Evolutionary conservation across 352 stramenopile species (phyloP), one percentile per base, ranked within the genome.

Genomic region (Pythium apleroticum): DNA sequence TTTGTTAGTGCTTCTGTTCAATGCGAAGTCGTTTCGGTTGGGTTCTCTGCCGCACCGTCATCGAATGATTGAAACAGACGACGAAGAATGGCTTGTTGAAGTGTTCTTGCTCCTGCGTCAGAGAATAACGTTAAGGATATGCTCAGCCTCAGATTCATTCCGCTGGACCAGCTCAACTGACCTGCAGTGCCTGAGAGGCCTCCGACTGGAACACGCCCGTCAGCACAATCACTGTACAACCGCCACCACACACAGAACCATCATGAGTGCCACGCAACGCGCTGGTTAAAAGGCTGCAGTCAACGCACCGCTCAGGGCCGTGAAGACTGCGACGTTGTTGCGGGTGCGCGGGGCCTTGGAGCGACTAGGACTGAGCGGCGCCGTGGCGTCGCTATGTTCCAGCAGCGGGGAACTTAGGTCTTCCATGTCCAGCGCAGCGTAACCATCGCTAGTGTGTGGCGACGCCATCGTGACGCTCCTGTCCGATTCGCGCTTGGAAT

Each of bases 81-180:
- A 86, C 78, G 73, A 86, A 84, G 55, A 81, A 84, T 4, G 77
- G 77, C 66, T 84, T 84, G 68, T 79, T 77, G 61, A 83, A 83
- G 49, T 67, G 49, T 17, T 70, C 50, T 20, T 63, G 65, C 6
- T 62, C 65, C 69, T 78, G 69, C 3, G 15, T 24, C 4, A 58
- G 11, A 4, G 10, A 55, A 30, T 15, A 33, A 54, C 25, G 28
- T 41, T 11, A 41, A 19, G 5, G 35, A 17, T 41, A 19, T 11
- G 30, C 4, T 33, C 35, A n/a, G n/a, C n/a, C n/a, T n/a, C n/a
- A n/a, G n/a, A n/a, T n/a, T n/a, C n/a, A n/a, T n/a, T n/a, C n/a
- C n/a, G n/a, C n/a, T n/a, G n/a, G n/a, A 17, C 12, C 37, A 46
- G 2, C 4, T 12, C 3, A 46, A 6, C 9, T 17, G 33, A 22